Percentiles rank a stretch among this genome's conserved stretches.
Evolutionary conservation across 148 eudicot species (phyloP).

Genomic region (Rhododendron vialii): DNA sequence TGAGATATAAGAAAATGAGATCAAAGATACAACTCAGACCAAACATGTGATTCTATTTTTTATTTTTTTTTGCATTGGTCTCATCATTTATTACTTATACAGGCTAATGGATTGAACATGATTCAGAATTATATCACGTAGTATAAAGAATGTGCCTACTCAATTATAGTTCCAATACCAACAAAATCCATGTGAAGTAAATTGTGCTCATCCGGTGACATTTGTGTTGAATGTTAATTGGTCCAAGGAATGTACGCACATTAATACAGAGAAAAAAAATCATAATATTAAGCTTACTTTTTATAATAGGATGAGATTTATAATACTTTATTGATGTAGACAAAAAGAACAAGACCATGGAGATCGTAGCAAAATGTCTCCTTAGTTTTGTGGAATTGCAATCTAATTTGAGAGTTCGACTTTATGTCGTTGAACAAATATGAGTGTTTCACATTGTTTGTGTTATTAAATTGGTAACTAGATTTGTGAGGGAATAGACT

Average conservation of each 20-base stretch:
- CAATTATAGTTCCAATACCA: not conserved
- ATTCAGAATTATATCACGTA: not conserved
- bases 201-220: not conserved
- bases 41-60: too few relatives aligned
- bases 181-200: not conserved
- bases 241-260: not conserved
- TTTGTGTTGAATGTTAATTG: not conserved
- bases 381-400: too few relatives aligned
- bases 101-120: not conserved
- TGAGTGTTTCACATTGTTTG: not conserved
- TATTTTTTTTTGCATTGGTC: too few relatives aligned
- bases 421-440: too few relatives aligned
- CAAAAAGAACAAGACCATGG: too few relatives aligned
- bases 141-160: not conserved
- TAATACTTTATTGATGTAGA: too few relatives aligned
- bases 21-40: not conserved
- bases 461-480: not conserved
- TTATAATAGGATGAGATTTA: too few relatives aligned
- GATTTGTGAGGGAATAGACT: not conserved
- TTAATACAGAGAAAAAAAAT: not conserved
- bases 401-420: too few relatives aligned
- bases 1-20: not conserved
- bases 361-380: too few relatives aligned
- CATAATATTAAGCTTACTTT: not conserved
- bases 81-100: not conserved